phyloP scores from a whole-genome alignment of 768 basidiomycete genomes.

The Leccinum truebloodii region DNA sequence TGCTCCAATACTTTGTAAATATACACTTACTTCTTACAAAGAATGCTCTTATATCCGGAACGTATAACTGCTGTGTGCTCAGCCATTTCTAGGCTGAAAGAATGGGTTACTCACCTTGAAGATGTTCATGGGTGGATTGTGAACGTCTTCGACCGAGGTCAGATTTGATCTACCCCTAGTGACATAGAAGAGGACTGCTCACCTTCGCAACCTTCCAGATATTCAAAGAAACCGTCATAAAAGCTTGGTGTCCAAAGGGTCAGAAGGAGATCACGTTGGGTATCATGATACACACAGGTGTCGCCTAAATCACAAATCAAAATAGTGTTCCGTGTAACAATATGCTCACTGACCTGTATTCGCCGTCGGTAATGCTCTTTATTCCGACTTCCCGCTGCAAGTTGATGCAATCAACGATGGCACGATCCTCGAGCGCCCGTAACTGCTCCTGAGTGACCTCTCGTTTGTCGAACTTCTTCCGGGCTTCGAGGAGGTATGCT shows the following conservation, averaged over 20 bases:
- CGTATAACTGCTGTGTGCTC: not conserved
- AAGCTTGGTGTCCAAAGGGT: not conserved
- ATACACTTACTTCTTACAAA: not conserved
- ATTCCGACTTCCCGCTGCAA: slow-evolving; percentile 44
- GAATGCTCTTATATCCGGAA: not conserved
- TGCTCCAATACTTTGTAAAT: not conserved
- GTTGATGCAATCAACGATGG: slow-evolving; percentile 37
- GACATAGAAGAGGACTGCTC: not conserved
- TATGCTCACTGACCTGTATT: slow-evolving; percentile 35
- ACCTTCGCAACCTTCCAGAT: not conserved
- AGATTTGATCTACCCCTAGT: not conserved
- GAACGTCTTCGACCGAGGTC: not conserved
- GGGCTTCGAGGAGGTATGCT: slow-evolving; percentile 38
- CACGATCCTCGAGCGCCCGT: slow-evolving; percentile 37
- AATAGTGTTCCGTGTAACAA: not conserved
- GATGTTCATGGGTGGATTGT: not conserved
- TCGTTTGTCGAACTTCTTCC: slow-evolving; percentile 36
- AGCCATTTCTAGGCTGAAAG: not conserved
- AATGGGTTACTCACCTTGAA: not conserved
- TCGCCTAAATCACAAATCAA: not conserved
- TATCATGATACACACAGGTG: not conserved
- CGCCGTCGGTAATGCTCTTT: slow-evolving; percentile 45
- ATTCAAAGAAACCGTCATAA: not conserved
- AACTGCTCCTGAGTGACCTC: slow-evolving; percentile 38
- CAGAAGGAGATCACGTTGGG: not conserved